Conservation (phyloP, 1,284 basidiomycete genomes). For the Sporisorium scitamineum region DNA sequence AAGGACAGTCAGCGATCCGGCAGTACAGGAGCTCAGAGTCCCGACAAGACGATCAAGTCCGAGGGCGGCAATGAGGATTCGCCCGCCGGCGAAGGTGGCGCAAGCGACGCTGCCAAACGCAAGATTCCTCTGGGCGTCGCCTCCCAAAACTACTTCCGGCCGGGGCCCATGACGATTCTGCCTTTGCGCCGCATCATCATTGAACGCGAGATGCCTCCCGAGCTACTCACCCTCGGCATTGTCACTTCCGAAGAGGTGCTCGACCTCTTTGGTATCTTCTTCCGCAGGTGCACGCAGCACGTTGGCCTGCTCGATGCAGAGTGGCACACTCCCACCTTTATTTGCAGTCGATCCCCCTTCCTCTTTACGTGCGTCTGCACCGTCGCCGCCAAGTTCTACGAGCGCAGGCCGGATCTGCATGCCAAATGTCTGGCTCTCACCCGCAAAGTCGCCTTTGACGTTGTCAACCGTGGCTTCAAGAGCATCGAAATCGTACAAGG, state of each 20-base stretch:
- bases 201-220: slow-evolving; percentile 84
- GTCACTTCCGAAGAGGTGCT: slow-evolving; percentile 84
- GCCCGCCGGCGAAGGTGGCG: slow-evolving; percentile 11
- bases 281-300: slow-evolving; percentile 71
- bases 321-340: slow-evolving; percentile 67
- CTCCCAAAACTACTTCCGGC: slow-evolving; percentile 91
- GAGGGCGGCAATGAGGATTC: slow-evolving; percentile 34
- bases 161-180: slow-evolving; percentile 74
- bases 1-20: slow-evolving; percentile 41
- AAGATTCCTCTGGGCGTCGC: slow-evolving; percentile 78
- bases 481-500: slow-evolving; percentile 79
- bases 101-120: slow-evolving; percentile 4
- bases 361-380: slow-evolving; percentile 78
- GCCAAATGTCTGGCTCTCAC: slow-evolving; percentile 82
- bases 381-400: slow-evolving; percentile 90
- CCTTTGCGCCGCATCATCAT: slow-evolving; percentile 82
- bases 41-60: slow-evolving; percentile 37
- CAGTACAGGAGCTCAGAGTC: slow-evolving; percentile 37
- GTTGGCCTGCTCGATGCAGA: slow-evolving; percentile 65
- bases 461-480: slow-evolving; percentile 81
- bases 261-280: slow-evolving; percentile 90
- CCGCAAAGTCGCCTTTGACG: slow-evolving; percentile 85
- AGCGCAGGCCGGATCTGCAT: slow-evolving; percentile 84
- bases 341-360: slow-evolving; percentile 67
- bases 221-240: slow-evolving; percentile 83